Percentiles rank a stretch among this genome's conserved stretches.
phyloP scores from a whole-genome alignment of 768 basidiomycete species.

The Holtermannia corniformis region DNA sequence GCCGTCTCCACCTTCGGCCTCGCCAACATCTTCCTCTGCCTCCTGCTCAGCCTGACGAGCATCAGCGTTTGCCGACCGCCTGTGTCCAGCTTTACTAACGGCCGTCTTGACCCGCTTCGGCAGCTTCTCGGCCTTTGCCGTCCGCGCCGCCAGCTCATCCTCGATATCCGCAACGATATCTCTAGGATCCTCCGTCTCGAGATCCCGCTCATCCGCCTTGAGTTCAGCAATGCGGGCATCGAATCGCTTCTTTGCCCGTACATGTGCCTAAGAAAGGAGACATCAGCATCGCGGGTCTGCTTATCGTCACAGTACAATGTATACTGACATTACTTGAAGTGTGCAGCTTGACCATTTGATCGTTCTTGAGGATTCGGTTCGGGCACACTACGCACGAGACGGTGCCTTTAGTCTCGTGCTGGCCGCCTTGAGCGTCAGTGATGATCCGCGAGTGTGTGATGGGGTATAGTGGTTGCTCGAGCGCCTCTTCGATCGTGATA shows the following conservation, averaged over 20 bases:
- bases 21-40: not conserved
- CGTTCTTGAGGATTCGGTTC: conserved; percentile 19
- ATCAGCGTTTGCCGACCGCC: not conserved
- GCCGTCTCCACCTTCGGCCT: not conserved
- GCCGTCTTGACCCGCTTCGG: conserved; percentile 2
- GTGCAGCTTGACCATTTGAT: conserved; percentile 18
- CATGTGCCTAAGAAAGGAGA: not conserved
- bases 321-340: conserved; percentile 16
- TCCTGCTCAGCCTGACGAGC: not conserved
- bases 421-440: not conserved
- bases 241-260: not conserved
- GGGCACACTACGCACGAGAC: conserved; percentile 26
- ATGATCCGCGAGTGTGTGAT: not conserved
- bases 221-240: not conserved
- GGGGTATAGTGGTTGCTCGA: conserved; percentile 19
- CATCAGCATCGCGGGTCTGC: not conserved
- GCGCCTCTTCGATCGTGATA: conserved; percentile 16
- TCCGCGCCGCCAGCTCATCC: conserved; percentile 1
- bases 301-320: not conserved
- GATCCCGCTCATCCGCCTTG: not conserved
- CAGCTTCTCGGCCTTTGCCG: not conserved
- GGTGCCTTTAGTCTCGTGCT: not conserved
- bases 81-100: not conserved
- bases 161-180: conserved; percentile 15
- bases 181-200: conserved; percentile 6